phyloP scores from a whole-genome alignment of 148 eudicot genomes.

The Amaranthus hypochondriacus region DNA sequence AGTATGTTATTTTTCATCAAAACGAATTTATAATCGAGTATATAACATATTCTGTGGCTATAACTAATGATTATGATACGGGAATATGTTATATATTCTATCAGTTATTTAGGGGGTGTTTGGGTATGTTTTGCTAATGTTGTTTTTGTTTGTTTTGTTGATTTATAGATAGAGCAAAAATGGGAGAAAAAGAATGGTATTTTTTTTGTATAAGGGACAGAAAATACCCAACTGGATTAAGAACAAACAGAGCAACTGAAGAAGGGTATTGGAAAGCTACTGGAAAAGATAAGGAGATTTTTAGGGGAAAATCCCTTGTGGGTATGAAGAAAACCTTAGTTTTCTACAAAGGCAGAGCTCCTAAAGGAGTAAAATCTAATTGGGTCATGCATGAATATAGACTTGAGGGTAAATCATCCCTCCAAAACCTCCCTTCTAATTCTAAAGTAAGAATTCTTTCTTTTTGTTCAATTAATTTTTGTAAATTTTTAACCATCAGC shows the following conservation, averaged over 20 bases:
- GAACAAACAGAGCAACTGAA: constrained; percentile 60
- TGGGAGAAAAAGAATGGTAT: constrained; percentile 67
- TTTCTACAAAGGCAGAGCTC: constrained; percentile 61
- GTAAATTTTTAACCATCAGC: too few species aligned
- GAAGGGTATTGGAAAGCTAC: constrained; percentile 74
- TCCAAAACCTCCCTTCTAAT: constrained; percentile 31
- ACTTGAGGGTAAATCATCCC: constrained; percentile 39
- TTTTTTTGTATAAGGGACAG: constrained; percentile 56
- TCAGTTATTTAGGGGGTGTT: too few species aligned
- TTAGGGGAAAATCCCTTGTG: constrained; percentile 42
- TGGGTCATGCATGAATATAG: constrained; percentile 67
- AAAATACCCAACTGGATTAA: constrained; percentile 56
- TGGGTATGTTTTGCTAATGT: not conserved
- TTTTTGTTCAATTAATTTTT: not conserved
- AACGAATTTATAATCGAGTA: too few species aligned
- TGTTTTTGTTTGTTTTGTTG: constrained; percentile 1
- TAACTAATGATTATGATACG: too few species aligned
- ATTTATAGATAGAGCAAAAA: constrained; percentile 45
- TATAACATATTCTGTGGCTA: too few species aligned
- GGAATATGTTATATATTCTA: too few species aligned
- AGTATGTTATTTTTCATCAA: constrained; percentile 32
- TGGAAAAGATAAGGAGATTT: constrained; percentile 61
- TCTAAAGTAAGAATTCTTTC: constrained; percentile 15
- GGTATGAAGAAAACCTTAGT: constrained; percentile 70
- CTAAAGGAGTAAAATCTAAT: constrained; percentile 53